A percentile compares a stretch with the other conserved stretches of the same genome.
Evolutionary conservation across 495 filamentous ascomycete genomes (phyloP).

Genomic region (Amphirosellinia nigrospora): DNA sequence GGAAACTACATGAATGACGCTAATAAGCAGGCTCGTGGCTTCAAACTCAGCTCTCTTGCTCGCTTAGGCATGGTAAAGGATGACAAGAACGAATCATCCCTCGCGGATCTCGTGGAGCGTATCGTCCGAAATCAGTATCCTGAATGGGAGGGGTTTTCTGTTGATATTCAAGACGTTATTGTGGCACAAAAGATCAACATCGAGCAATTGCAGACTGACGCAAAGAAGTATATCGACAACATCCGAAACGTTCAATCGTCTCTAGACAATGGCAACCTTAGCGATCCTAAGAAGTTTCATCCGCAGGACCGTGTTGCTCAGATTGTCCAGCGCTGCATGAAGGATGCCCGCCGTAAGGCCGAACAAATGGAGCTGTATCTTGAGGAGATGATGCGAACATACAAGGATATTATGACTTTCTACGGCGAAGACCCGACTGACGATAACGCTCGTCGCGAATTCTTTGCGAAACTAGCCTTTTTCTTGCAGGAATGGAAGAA

Average conservation of each 20-base stretch:
- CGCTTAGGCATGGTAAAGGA: slow-evolving; percentile 97
- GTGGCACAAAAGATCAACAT: slow-evolving; percentile 92
- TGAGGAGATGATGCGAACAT: slow-evolving; percentile 88
- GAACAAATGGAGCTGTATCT: slow-evolving; percentile 95
- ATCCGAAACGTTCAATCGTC: slow-evolving; percentile 91
- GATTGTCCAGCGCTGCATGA: slow-evolving; percentile 91
- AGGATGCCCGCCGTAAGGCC: slow-evolving; percentile 93
- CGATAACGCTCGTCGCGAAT: slow-evolving; percentile 92
- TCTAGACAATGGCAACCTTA: slow-evolving; percentile 91
- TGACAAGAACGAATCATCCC: slow-evolving; percentile 95
- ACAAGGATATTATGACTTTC: slow-evolving; percentile 95
- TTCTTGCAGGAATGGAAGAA: slow-evolving; percentile 97
- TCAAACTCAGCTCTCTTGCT: slow-evolving; percentile 96
- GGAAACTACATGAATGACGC: slow-evolving; percentile 99
- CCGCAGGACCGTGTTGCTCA: slow-evolving; percentile 94
- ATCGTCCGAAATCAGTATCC: slow-evolving; percentile 96
- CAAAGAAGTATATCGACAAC: slow-evolving; percentile 94
- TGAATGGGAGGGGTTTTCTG: slow-evolving; percentile 87
- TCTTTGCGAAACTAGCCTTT: slow-evolving; percentile 91
- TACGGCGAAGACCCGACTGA: slow-evolving; percentile 94
- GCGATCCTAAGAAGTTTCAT: slow-evolving; percentile 96
- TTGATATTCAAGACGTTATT: slow-evolving; percentile 84
- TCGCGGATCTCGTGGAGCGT: slow-evolving; percentile 95
- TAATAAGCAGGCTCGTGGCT: slow-evolving; percentile 96
- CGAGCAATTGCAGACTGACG: slow-evolving; percentile 86